Percentiles rank a stretch among this genome's conserved stretches.
These are phyloP conservation scores for Trichomonascus vanleenenianus DNA, from an alignment of 805 yeast species.

Conservation along the genomic window DNA sequence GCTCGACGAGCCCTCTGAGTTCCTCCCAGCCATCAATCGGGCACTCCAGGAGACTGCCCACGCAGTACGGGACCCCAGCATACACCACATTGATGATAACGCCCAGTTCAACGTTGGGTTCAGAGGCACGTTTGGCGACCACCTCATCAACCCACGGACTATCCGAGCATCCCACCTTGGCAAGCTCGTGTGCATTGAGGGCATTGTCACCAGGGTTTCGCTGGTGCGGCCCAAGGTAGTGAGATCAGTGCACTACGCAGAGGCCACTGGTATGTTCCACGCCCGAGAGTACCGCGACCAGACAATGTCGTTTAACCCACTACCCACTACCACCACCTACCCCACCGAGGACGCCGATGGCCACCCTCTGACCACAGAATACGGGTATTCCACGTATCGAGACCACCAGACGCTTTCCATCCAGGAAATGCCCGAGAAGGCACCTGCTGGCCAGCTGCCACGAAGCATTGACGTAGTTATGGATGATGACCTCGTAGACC, in stretches of 20 bases:
- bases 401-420: slow-evolving; percentile 92
- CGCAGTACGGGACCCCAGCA: slow-evolving; percentile 58
- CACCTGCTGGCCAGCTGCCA: slow-evolving; percentile 97
- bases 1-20: slow-evolving; percentile 71
- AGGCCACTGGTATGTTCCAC: slow-evolving; percentile 72
- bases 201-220: slow-evolving; percentile 91
- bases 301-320: slow-evolving; percentile 81
- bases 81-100: slow-evolving; percentile 46
- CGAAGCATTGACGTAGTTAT: slow-evolving; percentile 85
- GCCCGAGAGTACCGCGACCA: slow-evolving; percentile 90
- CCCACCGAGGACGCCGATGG: slow-evolving; percentile 94
- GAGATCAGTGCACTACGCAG: slow-evolving; percentile 89
- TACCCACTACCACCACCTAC: slow-evolving; percentile 74
- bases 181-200: slow-evolving; percentile 80
- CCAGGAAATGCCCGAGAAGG: slow-evolving; percentile 96
- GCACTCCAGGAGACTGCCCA: slow-evolving; percentile 76
- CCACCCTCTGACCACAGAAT: slow-evolving; percentile 79
- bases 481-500: slow-evolving; percentile 91
- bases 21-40: slow-evolving; percentile 78
- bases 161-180: slow-evolving; percentile 71
- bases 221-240: slow-evolving; percentile 87
- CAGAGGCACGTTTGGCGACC: slow-evolving; percentile 86
- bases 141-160: slow-evolving; percentile 80
- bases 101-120: slow-evolving; percentile 68
- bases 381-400: slow-evolving; percentile 83